Conservation (phyloP, 192 early-diverging fungal genomes). For the Mortierella alpina region DNA sequence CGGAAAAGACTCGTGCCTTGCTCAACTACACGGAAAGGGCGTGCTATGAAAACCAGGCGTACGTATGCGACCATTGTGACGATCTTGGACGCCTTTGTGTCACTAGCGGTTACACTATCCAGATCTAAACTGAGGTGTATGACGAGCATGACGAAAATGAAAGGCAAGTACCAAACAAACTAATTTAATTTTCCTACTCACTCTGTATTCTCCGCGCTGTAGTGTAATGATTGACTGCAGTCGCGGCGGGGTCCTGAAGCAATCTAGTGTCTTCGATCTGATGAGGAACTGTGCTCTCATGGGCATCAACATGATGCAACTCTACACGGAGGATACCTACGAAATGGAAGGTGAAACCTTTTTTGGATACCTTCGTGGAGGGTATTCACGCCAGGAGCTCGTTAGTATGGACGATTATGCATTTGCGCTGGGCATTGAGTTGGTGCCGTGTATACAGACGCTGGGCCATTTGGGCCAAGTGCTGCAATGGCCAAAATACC, state of each 20-base stretch:
- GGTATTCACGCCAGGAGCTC: slow-evolving; percentile 81
- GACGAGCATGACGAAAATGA: neutral
- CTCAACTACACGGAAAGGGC: slow-evolving; percentile 38
- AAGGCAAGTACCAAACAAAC: neutral
- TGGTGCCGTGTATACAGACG: slow-evolving; percentile 91
- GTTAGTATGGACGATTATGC: slow-evolving; percentile 83
- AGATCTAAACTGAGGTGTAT: neutral
- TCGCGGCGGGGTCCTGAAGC: slow-evolving; percentile 78
- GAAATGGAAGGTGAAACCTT: slow-evolving; percentile 61
- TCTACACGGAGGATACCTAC: slow-evolving; percentile 94
- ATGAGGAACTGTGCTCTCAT: slow-evolving; percentile 83
- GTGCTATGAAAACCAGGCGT: slow-evolving; percentile 42
- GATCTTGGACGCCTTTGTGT: too few relatives aligned
- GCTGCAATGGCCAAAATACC: slow-evolving; percentile 88
- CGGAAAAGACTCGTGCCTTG: slow-evolving; percentile 36
- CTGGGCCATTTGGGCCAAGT: slow-evolving; percentile 91
- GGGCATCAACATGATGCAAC: slow-evolving; percentile 88
- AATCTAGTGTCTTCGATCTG: slow-evolving; percentile 72
- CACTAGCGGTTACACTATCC: too few relatives aligned
- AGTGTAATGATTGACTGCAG: slow-evolving; percentile 89
- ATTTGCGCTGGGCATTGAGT: slow-evolving; percentile 78
- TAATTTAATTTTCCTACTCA: neutral
- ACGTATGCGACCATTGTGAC: neutral
- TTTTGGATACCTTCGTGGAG: slow-evolving; percentile 54
- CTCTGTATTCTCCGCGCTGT: neutral